These are phyloP conservation scores for Sporothrix sp. DNA, from an alignment of 2,329 filamentous ascomycete genomes.

Conservation along the genomic window DNA sequence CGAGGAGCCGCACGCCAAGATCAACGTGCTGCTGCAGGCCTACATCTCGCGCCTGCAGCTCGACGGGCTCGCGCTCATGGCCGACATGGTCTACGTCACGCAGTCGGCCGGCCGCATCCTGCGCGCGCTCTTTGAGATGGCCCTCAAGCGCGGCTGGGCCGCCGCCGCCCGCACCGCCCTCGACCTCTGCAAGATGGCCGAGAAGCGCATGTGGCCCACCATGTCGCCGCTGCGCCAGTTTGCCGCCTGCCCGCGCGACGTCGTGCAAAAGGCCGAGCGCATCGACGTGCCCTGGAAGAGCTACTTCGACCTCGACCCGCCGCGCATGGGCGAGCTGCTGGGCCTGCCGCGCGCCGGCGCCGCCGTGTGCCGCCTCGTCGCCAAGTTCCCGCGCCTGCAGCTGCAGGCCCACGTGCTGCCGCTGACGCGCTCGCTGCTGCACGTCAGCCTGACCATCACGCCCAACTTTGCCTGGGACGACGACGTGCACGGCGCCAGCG, in stretches of 20 bases:
- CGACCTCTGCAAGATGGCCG: conserved; percentile 96
- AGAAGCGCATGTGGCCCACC: conserved; percentile 99
- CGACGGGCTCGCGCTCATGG: conserved; percentile 91
- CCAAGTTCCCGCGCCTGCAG: conserved; percentile 88
- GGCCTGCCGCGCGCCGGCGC: conserved; percentile 78
- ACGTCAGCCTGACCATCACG: conserved; percentile 80
- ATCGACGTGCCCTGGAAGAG: conserved; percentile 89
- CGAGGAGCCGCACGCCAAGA: conserved; percentile 93
- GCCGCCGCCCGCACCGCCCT: conserved; percentile 85
- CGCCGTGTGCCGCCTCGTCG: conserved; percentile 73
- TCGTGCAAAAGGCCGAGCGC: conserved; percentile 84
- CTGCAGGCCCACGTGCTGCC: conserved; percentile 91
- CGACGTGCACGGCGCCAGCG: conserved; percentile 71
- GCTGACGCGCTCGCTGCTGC: conserved; percentile 85
- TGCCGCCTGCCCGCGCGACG: conserved; percentile 67
- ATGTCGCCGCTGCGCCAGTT: conserved; percentile 96
- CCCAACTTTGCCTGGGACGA: conserved; percentile 97
- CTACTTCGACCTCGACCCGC: conserved; percentile 94
- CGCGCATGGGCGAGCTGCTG: conserved; percentile 88
- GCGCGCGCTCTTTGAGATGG: conserved; percentile 91
- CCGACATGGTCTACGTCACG: conserved; percentile 96
- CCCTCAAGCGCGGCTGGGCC: conserved; percentile 94
- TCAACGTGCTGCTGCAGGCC: conserved; percentile 92
- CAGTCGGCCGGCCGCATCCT: conserved; percentile 95
- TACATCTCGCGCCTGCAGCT: conserved; percentile 93